Conservation (phyloP, 1,284 basidiomycete species). For the Acaromyces ingoldii region DNA sequence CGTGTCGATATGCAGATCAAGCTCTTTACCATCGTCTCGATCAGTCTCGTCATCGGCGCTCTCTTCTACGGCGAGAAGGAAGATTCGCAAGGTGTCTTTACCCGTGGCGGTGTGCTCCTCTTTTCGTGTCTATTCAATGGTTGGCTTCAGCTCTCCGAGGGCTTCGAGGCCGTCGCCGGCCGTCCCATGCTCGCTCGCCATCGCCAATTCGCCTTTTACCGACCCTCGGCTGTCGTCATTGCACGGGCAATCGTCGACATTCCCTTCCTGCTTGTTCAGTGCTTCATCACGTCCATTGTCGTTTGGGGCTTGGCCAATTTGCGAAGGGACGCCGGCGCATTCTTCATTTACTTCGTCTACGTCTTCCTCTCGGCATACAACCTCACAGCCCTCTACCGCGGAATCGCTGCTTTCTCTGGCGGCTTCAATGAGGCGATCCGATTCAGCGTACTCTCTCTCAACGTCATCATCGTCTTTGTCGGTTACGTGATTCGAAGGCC, state of each 20-base stretch:
- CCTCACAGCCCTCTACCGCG: conserved; percentile 31
- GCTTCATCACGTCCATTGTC: conserved; percentile 58
- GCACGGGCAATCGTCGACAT: conserved; percentile 68
- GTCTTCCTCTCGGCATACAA: conserved; percentile 30
- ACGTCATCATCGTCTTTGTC: conserved; percentile 62
- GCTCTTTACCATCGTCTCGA: conserved; percentile 36
- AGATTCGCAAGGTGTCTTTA: conserved; percentile 26
- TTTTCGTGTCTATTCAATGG: conserved; percentile 45
- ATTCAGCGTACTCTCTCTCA: conserved; percentile 59
- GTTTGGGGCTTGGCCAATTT: conserved; percentile 66
- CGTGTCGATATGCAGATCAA: conserved; percentile 29
- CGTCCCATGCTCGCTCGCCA: conserved; percentile 67
- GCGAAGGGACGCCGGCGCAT: conserved; percentile 53
- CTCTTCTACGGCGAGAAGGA: conserved; percentile 35
- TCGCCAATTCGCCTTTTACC: conserved; percentile 54
- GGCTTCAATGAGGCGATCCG: conserved; percentile 59
- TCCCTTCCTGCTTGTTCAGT: conserved; percentile 61
- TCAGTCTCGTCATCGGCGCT: conserved; percentile 31
- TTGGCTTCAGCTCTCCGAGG: conserved; percentile 56
- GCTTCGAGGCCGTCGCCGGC: conserved; percentile 63
- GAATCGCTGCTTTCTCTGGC: conserved; percentile 51
- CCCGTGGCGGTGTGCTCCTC: conserved; percentile 36
- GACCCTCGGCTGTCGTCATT: conserved; percentile 55
- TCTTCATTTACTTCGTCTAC: conserved; percentile 44
- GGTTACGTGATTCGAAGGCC: conserved; percentile 67